Conservation (phyloP, 192 early-diverging fungal species). For the Umbelopsis sp. region DNA sequence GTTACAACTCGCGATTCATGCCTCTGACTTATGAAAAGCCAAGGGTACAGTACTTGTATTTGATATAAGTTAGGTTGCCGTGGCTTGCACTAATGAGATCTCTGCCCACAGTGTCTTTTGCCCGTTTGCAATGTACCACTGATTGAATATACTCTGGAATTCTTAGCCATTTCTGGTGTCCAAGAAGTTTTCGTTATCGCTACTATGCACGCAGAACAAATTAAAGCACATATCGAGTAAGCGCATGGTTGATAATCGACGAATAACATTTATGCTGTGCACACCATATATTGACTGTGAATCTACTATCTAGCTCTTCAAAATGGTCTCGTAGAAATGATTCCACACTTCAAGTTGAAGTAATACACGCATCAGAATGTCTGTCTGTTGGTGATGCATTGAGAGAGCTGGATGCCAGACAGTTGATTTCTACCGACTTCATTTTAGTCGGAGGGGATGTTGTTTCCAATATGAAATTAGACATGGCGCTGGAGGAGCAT, state of each 20-base stretch:
- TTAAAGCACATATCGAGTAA: slow-evolving; percentile 85
- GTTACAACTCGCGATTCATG: slow-evolving; percentile 83
- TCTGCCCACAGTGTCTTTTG: slow-evolving; percentile 72
- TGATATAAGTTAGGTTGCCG: background rate
- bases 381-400: slow-evolving; percentile 90
- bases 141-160: slow-evolving; percentile 96
- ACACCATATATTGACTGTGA: background rate
- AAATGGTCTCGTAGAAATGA: slow-evolving; percentile 69
- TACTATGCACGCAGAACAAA: slow-evolving; percentile 79
- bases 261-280: background rate
- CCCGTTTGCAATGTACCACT: slow-evolving; percentile 95
- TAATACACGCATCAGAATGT: slow-evolving; percentile 73
- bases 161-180: slow-evolving; percentile 85
- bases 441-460: slow-evolving; percentile 90
- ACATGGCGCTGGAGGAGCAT: slow-evolving; percentile 79
- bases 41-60: slow-evolving; percentile 51
- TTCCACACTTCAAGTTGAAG: slow-evolving; percentile 68
- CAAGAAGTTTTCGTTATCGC: slow-evolving; percentile 87
- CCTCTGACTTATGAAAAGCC: slow-evolving; percentile 86
- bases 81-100: background rate
- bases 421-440: slow-evolving; percentile 85
- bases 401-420: slow-evolving; percentile 83
- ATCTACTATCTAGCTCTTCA: slow-evolving; percentile 48
- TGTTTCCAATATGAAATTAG: slow-evolving; percentile 87
- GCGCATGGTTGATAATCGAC: background rate